A percentile compares a stretch with the other conserved stretches of the same genome.
phyloP scores from a whole-genome alignment of 768 basidiomycete genomes.

The Leccinellum luteum region DNA sequence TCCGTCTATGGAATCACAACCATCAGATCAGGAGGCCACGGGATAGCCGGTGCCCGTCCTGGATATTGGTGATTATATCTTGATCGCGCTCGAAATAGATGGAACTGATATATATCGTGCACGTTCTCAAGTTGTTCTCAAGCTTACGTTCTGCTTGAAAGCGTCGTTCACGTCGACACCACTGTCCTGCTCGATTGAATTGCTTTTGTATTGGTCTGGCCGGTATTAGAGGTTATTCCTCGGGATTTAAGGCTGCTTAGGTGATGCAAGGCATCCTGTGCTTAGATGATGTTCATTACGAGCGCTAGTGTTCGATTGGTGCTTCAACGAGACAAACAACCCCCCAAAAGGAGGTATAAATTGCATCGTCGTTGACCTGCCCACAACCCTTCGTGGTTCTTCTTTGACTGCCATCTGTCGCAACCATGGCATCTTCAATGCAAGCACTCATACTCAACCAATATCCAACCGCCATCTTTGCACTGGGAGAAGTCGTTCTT shows the following conservation, averaged over 20 bases:
- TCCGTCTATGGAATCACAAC: constrained; percentile 20
- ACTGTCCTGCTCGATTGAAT: neutral
- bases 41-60: constrained; percentile 3
- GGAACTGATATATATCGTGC: constrained; percentile 4
- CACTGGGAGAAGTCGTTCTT: constrained; percentile 19
- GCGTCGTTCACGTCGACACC: neutral
- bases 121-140: neutral
- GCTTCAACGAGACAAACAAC: constrained; percentile 21
- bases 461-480: constrained; percentile 26
- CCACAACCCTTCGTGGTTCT: neutral
- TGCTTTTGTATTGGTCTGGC: neutral
- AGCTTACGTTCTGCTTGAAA: neutral
- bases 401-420: constrained; percentile 7
- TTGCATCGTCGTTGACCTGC: neutral
- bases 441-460: constrained; percentile 24
- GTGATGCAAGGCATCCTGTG: neutral
- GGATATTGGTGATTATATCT: constrained; percentile 7
- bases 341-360: constrained; percentile 13
- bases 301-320: neutral
- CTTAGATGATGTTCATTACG: neutral
- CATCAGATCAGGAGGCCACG: constrained; percentile 10
- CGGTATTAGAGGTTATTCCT: neutral
- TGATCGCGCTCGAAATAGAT: neutral
- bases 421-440: constrained; percentile 19
- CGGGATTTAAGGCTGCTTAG: neutral